Conservation (phyloP, 2,329 filamentous ascomycete species). For the Venturia nashicola region DNA sequence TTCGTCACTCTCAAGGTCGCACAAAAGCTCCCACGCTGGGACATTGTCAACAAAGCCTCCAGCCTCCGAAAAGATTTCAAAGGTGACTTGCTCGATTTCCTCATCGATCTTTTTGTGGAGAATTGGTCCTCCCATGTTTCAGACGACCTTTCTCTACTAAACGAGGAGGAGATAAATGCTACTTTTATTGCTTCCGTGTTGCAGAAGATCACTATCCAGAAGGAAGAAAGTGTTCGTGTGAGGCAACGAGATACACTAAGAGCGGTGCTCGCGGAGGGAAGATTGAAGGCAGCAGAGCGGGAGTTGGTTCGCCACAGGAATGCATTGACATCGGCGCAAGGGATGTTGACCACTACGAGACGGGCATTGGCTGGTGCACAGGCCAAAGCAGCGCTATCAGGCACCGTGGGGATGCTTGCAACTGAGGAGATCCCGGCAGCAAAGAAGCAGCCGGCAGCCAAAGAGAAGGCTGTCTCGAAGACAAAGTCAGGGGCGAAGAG, state of each 20-base stretch:
- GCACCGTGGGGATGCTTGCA: not conserved
- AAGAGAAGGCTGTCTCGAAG: not conserved
- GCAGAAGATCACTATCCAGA: not conserved
- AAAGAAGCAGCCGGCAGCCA: not conserved
- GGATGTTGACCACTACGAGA: not conserved
- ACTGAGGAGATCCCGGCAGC: not conserved
- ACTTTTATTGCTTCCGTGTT: not conserved
- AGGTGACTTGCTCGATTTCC: not conserved
- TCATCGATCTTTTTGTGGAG: not conserved
- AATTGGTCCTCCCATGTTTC: not conserved
- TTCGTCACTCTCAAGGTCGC: not conserved
- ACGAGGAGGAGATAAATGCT: not conserved
- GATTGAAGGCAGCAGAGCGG: not conserved
- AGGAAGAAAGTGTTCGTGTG: not conserved
- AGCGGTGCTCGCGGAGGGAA: not conserved
- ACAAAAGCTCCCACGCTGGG: not conserved
- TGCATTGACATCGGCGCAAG: not conserved
- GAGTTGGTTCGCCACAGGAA: not conserved
- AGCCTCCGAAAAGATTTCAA: not conserved
- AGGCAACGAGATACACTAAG: not conserved
- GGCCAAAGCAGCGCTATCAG: not conserved
- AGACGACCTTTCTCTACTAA: not conserved
- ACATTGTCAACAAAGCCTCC: not conserved
- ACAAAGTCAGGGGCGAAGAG: not conserved
- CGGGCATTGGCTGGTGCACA: not conserved